A percentile compares a stretch with the other conserved stretches of the same genome.
These are phyloP conservation scores for Paecilomyces fulvus DNA, from an alignment of 2,329 filamentous ascomycete species.

Conservation along the genomic window DNA sequence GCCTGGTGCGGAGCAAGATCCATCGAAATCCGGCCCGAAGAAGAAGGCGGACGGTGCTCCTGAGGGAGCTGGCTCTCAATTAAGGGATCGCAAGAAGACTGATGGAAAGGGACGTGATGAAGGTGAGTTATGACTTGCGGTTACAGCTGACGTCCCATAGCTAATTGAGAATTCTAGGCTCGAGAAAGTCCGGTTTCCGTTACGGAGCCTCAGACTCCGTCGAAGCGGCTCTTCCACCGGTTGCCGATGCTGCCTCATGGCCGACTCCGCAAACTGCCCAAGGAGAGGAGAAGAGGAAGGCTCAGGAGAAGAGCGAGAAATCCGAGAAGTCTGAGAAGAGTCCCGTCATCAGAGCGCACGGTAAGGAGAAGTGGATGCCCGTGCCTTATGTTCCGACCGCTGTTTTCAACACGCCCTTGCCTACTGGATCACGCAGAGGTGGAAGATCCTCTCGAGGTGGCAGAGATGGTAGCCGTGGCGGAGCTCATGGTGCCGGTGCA, in stretches of 20 bases:
- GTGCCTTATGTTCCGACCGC: slow-evolving; percentile 77
- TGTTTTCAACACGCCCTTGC: slow-evolving; percentile 74
- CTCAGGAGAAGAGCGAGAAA: slow-evolving; percentile 51
- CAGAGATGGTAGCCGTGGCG: slow-evolving; percentile 41
- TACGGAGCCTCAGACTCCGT: slow-evolving; percentile 5
- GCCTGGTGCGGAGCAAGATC: slow-evolving; percentile 31
- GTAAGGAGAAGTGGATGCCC: slow-evolving; percentile 78
- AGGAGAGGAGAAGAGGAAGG: slow-evolving; percentile 68
- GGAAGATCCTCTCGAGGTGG: slow-evolving; percentile 50
- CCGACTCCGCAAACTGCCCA: slow-evolving; percentile 78
- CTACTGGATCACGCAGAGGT: slow-evolving; percentile 42
- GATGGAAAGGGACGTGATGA: slow-evolving; percentile 36
- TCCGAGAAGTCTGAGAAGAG: slow-evolving; percentile 57
- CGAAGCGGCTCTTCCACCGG: slow-evolving; percentile 49
- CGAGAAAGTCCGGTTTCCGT: slow-evolving; percentile 12
- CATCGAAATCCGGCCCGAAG: slow-evolving; percentile 29
- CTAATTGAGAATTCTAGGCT: slow-evolving; percentile 7
- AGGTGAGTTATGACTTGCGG: slow-evolving; percentile 10
- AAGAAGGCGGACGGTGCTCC: slow-evolving; percentile 28
- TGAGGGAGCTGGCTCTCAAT: slow-evolving; percentile 12
- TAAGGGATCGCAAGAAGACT: slow-evolving; percentile 28
- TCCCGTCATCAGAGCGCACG: slow-evolving; percentile 46
- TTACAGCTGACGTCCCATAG: background rate
- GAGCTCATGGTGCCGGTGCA: slow-evolving; percentile 25
- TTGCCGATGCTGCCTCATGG: slow-evolving; percentile 73